A percentile compares a stretch with the other conserved stretches of the same genome.
These are phyloP conservation scores for Aspergillus egyptiacus DNA, from an alignment of 495 filamentous ascomycete species.

Conservation along the genomic window DNA sequence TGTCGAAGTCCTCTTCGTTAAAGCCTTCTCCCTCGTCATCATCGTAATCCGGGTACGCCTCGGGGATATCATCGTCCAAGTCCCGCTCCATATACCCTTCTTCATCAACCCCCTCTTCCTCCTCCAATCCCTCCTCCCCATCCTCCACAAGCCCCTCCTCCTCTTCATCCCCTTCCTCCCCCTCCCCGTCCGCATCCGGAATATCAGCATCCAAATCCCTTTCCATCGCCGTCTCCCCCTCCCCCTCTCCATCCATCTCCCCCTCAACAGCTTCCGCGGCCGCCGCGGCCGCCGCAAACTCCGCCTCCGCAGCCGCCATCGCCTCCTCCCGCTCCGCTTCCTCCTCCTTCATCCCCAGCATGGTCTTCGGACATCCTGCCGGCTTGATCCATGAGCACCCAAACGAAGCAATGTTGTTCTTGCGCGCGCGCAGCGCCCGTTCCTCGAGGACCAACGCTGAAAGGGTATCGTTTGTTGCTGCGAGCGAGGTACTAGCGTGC, in stretches of 20 bases:
- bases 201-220: slow-evolving; percentile 46
- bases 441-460: slow-evolving; percentile 64
- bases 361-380: slow-evolving; percentile 67
- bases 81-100: slow-evolving; percentile 45
- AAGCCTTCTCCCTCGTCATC: slow-evolving; percentile 39
- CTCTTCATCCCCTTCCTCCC: not conserved
- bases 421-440: slow-evolving; percentile 57
- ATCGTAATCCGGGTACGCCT: slow-evolving; percentile 43
- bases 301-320: slow-evolving; percentile 61
- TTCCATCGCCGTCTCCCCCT: slow-evolving; percentile 33
- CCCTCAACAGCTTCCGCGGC: slow-evolving; percentile 42
- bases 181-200: slow-evolving; percentile 28
- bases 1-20: slow-evolving; percentile 35
- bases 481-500: not conserved
- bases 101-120: slow-evolving; percentile 31
- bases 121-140: slow-evolving; percentile 28
- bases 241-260: slow-evolving; percentile 26
- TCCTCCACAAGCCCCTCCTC: slow-evolving; percentile 23
- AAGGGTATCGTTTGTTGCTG: slow-evolving; percentile 32
- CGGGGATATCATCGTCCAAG: slow-evolving; percentile 48
- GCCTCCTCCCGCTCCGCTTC: slow-evolving; percentile 73
- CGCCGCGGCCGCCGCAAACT: slow-evolving; percentile 57
- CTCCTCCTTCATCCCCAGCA: slow-evolving; percentile 72
- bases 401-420: slow-evolving; percentile 65
- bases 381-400: slow-evolving; percentile 75